These are phyloP conservation scores for Paecilomyces variotii DNA, from an alignment of 2,329 filamentous ascomycete species.

Conservation along the genomic window DNA sequence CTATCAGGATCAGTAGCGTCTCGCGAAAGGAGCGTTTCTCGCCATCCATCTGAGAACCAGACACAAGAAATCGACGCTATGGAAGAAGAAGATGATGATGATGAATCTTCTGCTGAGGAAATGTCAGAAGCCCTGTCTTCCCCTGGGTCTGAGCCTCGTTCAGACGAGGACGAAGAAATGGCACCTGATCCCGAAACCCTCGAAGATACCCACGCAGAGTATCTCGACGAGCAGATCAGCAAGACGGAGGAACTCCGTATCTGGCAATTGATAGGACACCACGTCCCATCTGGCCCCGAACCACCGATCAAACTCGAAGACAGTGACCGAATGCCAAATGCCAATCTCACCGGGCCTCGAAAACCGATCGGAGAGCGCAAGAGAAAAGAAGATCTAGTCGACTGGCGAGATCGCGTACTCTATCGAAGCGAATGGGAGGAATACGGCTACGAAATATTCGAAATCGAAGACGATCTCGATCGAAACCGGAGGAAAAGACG, in stretches of 20 bases:
- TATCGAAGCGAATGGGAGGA: slow-evolving; percentile 46
- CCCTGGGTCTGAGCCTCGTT: neutral
- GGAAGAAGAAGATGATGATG: slow-evolving; percentile 4
- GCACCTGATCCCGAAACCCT: slow-evolving; percentile 29
- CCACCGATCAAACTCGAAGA: slow-evolving; percentile 16
- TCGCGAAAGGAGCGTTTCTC: slow-evolving; percentile 5
- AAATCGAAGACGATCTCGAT: slow-evolving; percentile 22
- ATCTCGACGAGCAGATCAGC: slow-evolving; percentile 39
- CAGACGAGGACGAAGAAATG: slow-evolving; percentile 8
- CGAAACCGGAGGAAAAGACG: slow-evolving; percentile 24
- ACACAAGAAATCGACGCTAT: neutral
- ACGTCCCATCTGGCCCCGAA: slow-evolving; percentile 10
- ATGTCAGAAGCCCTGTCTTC: neutral
- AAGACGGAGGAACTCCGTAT: slow-evolving; percentile 39
- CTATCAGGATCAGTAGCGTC: slow-evolving; percentile 16
- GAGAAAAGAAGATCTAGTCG: slow-evolving; percentile 26
- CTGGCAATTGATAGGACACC: slow-evolving; percentile 33
- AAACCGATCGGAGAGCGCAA: slow-evolving; percentile 23
- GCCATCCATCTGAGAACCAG: neutral
- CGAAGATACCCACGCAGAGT: slow-evolving; percentile 40
- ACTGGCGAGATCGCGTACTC: slow-evolving; percentile 42
- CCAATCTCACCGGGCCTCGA: slow-evolving; percentile 3
- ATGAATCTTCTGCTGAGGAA: slow-evolving; percentile 1
- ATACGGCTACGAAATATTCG: slow-evolving; percentile 20
- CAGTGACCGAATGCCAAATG: slow-evolving; percentile 6